Base-by-base conservation (phyloP, 2,329 filamentous ascomycete species). In the Ophiostoma perfectum region DNA sequence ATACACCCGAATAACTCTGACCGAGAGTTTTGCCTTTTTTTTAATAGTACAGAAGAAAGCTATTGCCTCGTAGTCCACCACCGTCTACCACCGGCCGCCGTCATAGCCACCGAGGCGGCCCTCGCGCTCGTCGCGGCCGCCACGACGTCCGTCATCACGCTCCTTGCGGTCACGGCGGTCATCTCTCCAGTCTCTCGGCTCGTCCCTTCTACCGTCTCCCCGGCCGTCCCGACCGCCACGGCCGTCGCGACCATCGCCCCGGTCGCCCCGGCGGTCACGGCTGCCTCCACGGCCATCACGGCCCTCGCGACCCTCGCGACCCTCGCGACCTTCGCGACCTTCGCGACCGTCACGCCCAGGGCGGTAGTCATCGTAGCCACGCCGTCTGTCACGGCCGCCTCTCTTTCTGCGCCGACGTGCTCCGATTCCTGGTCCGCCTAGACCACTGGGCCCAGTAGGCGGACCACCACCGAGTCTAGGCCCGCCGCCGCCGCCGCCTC, bases 401-500 rank as follows among this genome's bases (percentile, higher is more conserved):
- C 62, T 69, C 9, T 79, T 63, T 52, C 65, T 42, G 36, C 63
- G 66, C 18, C 68, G 42, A 16, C 66, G 42, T 7, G 49, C 38
- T 12, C 66, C 78, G 14, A 63, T 18, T 6, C 16, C 60, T 4
- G 58, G 58, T n/a, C 58, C 58, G 6, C 58, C 38, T 5, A 9
- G 36, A 14, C 14, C 60, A 18, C 60, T 9, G 39, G 60, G 78
- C n/a, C 78, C 75, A 41, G 60, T 63, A 41, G 60, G 60, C 16
- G 60, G 60, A 11, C 62, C 39, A 7, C 62, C 66, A 1, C 66
- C 65, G 6, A 27, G 14, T 63, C 60, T 39, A 4, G 58, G 36
- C 16, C 58, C 80, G 77, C 27, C 77, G 78, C 27, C 77, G 74
- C 64, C 65, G 27, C 14, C 18, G 14, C 62, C 66, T 2, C n/a